Percentiles rank a stretch among this genome's conserved stretches.
Evolutionary conservation across 2,329 filamentous ascomycete genomes (phyloP).

Genomic region (Trichoderma sp.): DNA sequence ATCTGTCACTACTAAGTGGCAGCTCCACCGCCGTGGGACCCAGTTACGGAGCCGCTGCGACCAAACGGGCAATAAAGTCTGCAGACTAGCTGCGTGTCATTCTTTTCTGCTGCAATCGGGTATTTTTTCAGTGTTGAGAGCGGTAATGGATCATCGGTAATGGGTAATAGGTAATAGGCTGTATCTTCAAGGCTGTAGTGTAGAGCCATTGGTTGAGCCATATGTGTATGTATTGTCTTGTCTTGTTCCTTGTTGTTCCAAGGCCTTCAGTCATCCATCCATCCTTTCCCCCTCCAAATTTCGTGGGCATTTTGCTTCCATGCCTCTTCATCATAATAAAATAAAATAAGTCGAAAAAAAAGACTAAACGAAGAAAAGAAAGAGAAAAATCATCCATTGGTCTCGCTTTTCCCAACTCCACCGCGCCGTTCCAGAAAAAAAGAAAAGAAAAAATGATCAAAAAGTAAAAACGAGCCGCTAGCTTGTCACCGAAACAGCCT

Average conservation of each 20-base stretch:
- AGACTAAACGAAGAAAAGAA: neutral
- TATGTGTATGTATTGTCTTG: neutral
- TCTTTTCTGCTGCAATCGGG: neutral
- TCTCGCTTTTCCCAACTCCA: neutral
- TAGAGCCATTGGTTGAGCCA: neutral
- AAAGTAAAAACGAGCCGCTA: neutral
- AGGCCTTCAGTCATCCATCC: neutral
- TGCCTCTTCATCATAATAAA: neutral
- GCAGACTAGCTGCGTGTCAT: constrained; percentile 15
- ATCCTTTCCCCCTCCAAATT: neutral
- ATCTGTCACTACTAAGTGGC: constrained; percentile 14
- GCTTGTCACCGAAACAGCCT: constrained; percentile 51
- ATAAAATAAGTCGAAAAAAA: neutral
- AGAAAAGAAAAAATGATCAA: neutral
- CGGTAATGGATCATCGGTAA: neutral
- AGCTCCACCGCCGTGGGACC: constrained; percentile 12
- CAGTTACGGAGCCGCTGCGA: constrained; percentile 19
- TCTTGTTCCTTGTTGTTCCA: neutral
- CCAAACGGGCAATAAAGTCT: constrained; percentile 19
- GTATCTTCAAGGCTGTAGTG: neutral
- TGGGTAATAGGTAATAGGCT: no score
- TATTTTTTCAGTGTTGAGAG: neutral
- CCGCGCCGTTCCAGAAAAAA: neutral
- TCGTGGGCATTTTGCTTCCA: neutral
- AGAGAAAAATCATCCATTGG: neutral